Conservation (phyloP, 768 basidiomycete species). For the Saitozyma sp. region DNA sequence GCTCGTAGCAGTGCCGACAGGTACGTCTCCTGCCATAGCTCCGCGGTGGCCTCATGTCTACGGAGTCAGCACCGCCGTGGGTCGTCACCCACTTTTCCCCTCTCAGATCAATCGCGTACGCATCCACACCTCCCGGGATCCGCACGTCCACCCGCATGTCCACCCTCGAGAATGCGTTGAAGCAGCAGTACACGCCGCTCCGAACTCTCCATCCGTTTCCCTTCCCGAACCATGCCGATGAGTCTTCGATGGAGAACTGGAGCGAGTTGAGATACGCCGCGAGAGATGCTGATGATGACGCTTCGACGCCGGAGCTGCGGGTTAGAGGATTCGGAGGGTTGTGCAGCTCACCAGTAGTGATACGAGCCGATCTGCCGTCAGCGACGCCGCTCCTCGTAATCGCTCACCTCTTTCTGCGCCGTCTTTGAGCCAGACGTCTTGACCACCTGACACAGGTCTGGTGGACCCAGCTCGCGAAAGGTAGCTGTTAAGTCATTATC, state of each 20-base stretch:
- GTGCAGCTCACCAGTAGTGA: constrained; percentile 63
- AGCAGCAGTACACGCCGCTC: constrained; percentile 93
- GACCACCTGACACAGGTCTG: constrained; percentile 92
- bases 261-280: constrained; percentile 98
- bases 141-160: constrained; percentile 97
- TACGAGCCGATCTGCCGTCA: constrained; percentile 79
- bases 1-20: constrained; percentile 87
- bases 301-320: constrained; percentile 92
- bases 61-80: constrained; percentile 4
- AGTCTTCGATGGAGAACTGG: constrained; percentile 92
- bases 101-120: constrained; percentile 88
- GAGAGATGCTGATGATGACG: constrained; percentile 93
- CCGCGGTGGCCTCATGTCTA: constrained; percentile 84
- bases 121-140: constrained; percentile 94
- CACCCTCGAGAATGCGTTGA: constrained; percentile 95
- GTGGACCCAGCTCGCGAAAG: constrained; percentile 95
- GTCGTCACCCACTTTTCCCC: constrained; percentile 75
- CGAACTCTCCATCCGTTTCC: constrained; percentile 83
- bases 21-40: constrained; percentile 97
- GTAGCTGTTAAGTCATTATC: constrained; percentile 62
- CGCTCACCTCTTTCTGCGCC: constrained; percentile 81
- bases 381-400: not conserved
- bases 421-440: constrained; percentile 76
- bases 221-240: constrained; percentile 82
- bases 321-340: not conserved